A percentile compares a stretch with the other conserved stretches of the same genome.
phyloP scores from a whole-genome alignment of 805 yeast species.

The Pachysolen tannophilus region DNA sequence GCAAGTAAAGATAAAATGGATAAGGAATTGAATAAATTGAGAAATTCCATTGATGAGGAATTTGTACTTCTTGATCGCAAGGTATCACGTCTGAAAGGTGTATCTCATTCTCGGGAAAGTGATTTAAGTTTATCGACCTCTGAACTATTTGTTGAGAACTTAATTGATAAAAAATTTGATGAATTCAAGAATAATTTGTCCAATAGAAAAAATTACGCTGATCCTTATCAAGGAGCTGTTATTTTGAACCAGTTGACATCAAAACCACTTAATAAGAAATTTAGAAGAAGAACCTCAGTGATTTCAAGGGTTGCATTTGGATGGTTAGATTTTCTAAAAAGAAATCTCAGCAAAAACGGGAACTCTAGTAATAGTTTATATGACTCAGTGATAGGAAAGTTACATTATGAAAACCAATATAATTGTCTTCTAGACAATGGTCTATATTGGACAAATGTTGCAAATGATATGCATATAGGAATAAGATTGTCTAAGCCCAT shows the following conservation, averaged over 20 bases:
- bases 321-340: constrained; percentile 6
- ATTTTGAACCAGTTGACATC: constrained; percentile 3
- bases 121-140: not conserved
- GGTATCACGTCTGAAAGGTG: constrained; percentile 1
- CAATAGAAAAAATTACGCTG: constrained; percentile 7
- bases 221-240: constrained; percentile 5
- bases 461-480: constrained; percentile 6
- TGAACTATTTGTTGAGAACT: constrained; percentile 1
- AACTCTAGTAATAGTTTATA: not conserved
- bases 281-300: constrained; percentile 4
- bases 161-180: constrained; percentile 5
- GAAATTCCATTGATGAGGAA: constrained; percentile 1
- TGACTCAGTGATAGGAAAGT: not conserved
- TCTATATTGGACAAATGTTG: constrained; percentile 4
- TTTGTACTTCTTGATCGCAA: not conserved
- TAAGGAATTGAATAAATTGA: constrained; percentile 3
- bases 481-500: constrained; percentile 3
- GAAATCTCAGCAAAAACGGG: not conserved
- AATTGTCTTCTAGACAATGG: constrained; percentile 3
- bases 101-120: not conserved
- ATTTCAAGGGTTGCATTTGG: constrained; percentile 3
- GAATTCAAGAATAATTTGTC: constrained; percentile 1
- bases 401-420: not conserved
- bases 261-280: not conserved
- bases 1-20: constrained; percentile 6